Conservation (phyloP, 441 rosid species). For the Cnidoscolus chayamansa region DNA sequence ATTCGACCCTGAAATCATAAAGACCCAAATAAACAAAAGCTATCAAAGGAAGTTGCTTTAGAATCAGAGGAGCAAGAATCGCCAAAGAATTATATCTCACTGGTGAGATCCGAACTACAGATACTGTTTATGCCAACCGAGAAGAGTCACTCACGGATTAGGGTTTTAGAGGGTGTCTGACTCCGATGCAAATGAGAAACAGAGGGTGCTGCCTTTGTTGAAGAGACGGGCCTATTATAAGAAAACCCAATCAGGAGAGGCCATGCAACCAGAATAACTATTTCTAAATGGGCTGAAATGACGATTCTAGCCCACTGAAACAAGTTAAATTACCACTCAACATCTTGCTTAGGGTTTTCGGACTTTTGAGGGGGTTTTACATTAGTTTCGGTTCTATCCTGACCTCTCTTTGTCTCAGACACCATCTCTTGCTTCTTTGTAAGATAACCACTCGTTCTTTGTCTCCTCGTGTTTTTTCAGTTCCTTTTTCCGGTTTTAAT, state of each 20-base stretch:
- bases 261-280: background rate
- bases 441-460: background rate
- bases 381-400: too few species aligned
- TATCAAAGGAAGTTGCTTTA: background rate
- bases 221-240: background rate
- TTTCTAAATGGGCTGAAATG: background rate
- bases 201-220: background rate
- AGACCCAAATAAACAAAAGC: background rate
- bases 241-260: conserved; percentile 6
- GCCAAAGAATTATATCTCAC: background rate
- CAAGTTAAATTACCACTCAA: too few species aligned
- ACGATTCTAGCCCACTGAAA: background rate
- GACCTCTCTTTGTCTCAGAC: too few species aligned
- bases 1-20: conserved; percentile 33
- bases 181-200: background rate
- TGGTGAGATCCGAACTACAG: background rate
- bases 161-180: conserved; percentile 1
- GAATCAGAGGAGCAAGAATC: background rate
- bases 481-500: background rate
- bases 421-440: background rate
- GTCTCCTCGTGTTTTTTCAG: background rate
- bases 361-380: too few species aligned
- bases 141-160: background rate
- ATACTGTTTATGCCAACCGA: background rate
- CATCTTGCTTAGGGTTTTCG: too few species aligned